These are phyloP conservation scores for Barbarea vulgaris DNA, from an alignment of 345 rosid species.

Conservation along the genomic window DNA sequence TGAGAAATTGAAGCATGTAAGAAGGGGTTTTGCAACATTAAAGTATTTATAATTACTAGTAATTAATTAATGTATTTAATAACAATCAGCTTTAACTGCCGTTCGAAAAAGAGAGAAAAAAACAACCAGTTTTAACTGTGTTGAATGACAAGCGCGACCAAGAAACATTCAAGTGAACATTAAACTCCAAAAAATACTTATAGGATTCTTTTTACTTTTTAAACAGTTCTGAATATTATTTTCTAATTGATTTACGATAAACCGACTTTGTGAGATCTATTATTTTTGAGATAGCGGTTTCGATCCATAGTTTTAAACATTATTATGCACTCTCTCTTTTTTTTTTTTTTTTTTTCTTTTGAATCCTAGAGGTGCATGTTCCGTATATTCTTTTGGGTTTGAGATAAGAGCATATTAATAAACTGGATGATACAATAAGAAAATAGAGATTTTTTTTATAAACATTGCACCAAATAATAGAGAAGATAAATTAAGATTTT, in stretches of 20 bases:
- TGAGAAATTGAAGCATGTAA: background rate
- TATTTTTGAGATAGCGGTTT: background rate
- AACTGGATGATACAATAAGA: background rate
- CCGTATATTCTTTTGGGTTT: background rate
- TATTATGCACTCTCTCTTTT: background rate
- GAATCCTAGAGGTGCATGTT: background rate
- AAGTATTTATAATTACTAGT: background rate
- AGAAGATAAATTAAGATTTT: background rate
- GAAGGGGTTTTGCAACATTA: background rate
- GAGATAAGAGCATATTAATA: background rate
- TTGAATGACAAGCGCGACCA: background rate
- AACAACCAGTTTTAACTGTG: background rate
- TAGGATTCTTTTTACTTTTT: background rate
- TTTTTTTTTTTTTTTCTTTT: too few species aligned
- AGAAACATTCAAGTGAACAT: background rate
- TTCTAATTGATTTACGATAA: background rate
- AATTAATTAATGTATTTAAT: constrained; percentile 1
- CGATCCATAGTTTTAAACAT: background rate
- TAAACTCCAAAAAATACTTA: background rate
- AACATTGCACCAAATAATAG: background rate
- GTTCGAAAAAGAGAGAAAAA: background rate
- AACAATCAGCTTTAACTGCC: constrained; percentile 18
- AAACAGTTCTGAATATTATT: background rate
- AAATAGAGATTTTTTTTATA: too few species aligned
- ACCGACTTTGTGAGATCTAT: background rate